A percentile compares a stretch with the other conserved stretches of the same genome.
phyloP scores from a whole-genome alignment of 1,284 basidiomycete genomes.

The Moniliophthora roreri region DNA sequence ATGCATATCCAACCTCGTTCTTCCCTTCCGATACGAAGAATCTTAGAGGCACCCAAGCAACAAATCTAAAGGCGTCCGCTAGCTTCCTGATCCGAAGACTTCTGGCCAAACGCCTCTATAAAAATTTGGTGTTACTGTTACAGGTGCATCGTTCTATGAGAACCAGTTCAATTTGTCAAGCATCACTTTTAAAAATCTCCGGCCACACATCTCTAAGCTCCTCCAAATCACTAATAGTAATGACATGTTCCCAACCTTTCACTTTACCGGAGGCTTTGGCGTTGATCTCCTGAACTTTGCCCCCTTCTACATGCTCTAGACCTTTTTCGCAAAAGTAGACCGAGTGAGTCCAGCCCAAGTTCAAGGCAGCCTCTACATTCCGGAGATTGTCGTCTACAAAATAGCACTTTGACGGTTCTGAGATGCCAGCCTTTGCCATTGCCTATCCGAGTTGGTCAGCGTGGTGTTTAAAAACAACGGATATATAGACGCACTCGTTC shows the following conservation, averaged over 20 bases:
- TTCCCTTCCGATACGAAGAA: too few species aligned
- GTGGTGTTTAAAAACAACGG: not conserved
- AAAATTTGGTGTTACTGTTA: too few species aligned
- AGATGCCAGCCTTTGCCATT: conserved; percentile 54
- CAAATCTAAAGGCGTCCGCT: not conserved
- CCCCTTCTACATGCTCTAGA: conserved; percentile 62
- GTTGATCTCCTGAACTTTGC: conserved; percentile 52
- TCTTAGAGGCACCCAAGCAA: too few species aligned
- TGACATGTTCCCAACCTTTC: conserved; percentile 40
- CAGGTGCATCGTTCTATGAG: too few species aligned
- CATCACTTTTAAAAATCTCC: conserved; percentile 66
- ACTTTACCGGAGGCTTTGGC: conserved; percentile 36
- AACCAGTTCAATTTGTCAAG: too few species aligned
- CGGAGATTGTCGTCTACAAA: conserved; percentile 74
- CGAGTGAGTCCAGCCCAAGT: conserved; percentile 69
- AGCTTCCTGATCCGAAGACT: too few species aligned
- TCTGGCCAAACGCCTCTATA: too few species aligned
- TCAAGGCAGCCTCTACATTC: conserved; percentile 66
- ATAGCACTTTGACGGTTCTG: conserved; percentile 65
- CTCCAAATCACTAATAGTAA: conserved; percentile 52
- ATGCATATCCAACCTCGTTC: too few species aligned
- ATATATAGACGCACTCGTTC: conserved; percentile 44
- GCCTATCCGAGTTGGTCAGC: conserved; percentile 44
- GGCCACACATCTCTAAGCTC: conserved; percentile 69
- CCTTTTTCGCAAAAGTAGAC: conserved; percentile 74